Evolutionary conservation across 2,329 filamentous ascomycete species (phyloP), one percentile per base, ranked within the genome.

Genomic region (Talaromyces marneffei): DNA sequence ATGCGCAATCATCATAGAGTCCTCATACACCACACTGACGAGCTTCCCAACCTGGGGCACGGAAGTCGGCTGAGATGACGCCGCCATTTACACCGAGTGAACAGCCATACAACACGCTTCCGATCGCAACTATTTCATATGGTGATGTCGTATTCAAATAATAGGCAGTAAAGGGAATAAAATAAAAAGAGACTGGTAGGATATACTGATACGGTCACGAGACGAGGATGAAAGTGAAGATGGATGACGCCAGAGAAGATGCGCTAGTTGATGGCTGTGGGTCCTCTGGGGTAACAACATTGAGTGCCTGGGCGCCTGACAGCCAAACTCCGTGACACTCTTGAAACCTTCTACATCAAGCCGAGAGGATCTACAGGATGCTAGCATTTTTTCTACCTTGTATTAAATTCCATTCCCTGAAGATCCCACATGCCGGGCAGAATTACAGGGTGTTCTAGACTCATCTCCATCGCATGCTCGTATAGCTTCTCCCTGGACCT

Each of bases 11-110:
- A n/a, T 16, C 12, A n/a, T 2, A 25, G 16, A 9, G 12, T 3
- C 29, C 25, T 70, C 75, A 68, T 70, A 78, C 76, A 79, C 74
- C 60, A 79, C 75, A 68, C 76, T 79, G 67, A 79, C 72, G 60
- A 79, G 74, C 68, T 74, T 77, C 69, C 77, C 77, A 59, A 75
- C 72, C 59, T 77, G 70, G 67, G 75, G 69, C 64, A 74, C 69
- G 60, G 71, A 68, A 64, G 69, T 70, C 61, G 71, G 69, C 66
- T 72, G 69, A 70, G 72, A 69, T 62, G 69, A 69, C 67, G 68
- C 69, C 64, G 66, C 69, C 72, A 74, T 74, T 70, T 58, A 62
- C 53, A 58, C 27, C 46, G 18, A 27, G 18, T 18, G 54, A 35
- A 29, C 33, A 42, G 59, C 59, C 59, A 61, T 61, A 40, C 46